A percentile compares a stretch with the other conserved stretches of the same genome.
Evolutionary conservation across 2,329 filamentous ascomycete species (phyloP).

Genomic region (Penicillium freii): DNA sequence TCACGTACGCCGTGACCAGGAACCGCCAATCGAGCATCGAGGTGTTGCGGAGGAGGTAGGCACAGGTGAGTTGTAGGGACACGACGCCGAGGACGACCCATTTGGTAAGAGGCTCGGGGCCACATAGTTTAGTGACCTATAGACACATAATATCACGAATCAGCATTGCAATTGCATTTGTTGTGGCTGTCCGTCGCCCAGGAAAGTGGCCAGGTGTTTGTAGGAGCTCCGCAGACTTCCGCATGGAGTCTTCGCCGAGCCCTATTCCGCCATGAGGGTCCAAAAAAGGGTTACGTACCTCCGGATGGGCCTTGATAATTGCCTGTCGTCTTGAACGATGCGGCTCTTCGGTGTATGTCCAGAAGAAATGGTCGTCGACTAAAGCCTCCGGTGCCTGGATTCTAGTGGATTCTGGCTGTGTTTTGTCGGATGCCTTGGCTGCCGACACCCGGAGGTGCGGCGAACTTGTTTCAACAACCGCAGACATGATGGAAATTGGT

Average conservation of each 20-base stretch:
- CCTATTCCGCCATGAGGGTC: not conserved
- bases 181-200: not conserved
- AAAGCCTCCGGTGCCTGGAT: slow-evolving; percentile 32
- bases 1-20: slow-evolving; percentile 81
- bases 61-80: slow-evolving; percentile 72
- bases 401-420: slow-evolving; percentile 23
- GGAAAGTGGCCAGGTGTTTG: slow-evolving; percentile 6
- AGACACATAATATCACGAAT: slow-evolving; percentile 10
- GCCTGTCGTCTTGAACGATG: slow-evolving; percentile 85
- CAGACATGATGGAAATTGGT: slow-evolving; percentile 28
- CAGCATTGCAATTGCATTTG: slow-evolving; percentile 13
- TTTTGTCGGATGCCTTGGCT: slow-evolving; percentile 24
- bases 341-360: slow-evolving; percentile 98
- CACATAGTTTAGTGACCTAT: slow-evolving; percentile 94
- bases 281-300: slow-evolving; percentile 55
- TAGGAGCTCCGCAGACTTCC: slow-evolving; percentile 4
- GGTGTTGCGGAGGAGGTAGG: slow-evolving; percentile 72
- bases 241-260: not conserved
- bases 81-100: slow-evolving; percentile 86
- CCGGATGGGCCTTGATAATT: slow-evolving; percentile 97
- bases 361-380: slow-evolving; percentile 73
- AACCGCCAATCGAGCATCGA: slow-evolving; percentile 80
- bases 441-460: slow-evolving; percentile 38
- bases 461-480: slow-evolving; percentile 31
- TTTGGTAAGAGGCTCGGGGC: slow-evolving; percentile 92